A percentile compares a stretch with the other conserved stretches of the same genome.
Conservation (phyloP, 2,329 filamentous ascomycete species). For the Cercospora beticola region DNA sequence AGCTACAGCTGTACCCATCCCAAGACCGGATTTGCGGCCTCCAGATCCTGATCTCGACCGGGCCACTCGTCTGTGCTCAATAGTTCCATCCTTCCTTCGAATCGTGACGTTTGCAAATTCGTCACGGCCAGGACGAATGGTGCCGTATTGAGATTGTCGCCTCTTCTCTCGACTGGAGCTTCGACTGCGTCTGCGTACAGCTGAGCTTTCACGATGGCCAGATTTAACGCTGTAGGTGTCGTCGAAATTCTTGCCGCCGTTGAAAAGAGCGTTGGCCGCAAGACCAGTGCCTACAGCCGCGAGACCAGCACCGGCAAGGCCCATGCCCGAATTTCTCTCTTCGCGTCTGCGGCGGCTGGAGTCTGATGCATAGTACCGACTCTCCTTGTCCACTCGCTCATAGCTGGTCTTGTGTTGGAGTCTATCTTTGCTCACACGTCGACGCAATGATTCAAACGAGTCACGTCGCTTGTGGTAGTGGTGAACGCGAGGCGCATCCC, state of each 20-base stretch:
- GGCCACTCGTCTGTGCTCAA: slow-evolving; percentile 29
- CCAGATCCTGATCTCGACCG: slow-evolving; percentile 36
- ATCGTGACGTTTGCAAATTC: slow-evolving; percentile 29
- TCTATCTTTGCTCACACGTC: slow-evolving; percentile 30
- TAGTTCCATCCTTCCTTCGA: slow-evolving; percentile 34
- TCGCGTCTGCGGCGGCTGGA: slow-evolving; percentile 46
- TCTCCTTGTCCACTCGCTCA: slow-evolving; percentile 59
- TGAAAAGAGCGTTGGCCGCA: slow-evolving; percentile 50
- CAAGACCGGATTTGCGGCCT: slow-evolving; percentile 32
- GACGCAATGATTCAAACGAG: slow-evolving; percentile 35
- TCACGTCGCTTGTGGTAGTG: slow-evolving; percentile 47
- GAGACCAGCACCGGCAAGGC: slow-evolving; percentile 55
- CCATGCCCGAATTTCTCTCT: slow-evolving; percentile 39
- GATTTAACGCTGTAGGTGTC: slow-evolving; percentile 61
- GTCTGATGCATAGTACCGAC: slow-evolving; percentile 57
- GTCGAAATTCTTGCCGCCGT: slow-evolving; percentile 55
- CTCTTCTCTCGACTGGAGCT: slow-evolving; percentile 36
- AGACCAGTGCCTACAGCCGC: slow-evolving; percentile 52
- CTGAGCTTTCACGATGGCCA: slow-evolving; percentile 46
- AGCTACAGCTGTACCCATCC: slow-evolving; percentile 24
- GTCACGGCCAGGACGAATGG: slow-evolving; percentile 22
- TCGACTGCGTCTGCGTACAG: slow-evolving; percentile 34
- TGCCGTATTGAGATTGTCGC: slow-evolving; percentile 33
- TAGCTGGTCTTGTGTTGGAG: slow-evolving; percentile 35
- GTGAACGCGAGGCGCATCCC: slow-evolving; percentile 61